Base-by-base conservation (phyloP, 1,284 basidiomycete genomes). In the Apiotrichum domesticum region DNA sequence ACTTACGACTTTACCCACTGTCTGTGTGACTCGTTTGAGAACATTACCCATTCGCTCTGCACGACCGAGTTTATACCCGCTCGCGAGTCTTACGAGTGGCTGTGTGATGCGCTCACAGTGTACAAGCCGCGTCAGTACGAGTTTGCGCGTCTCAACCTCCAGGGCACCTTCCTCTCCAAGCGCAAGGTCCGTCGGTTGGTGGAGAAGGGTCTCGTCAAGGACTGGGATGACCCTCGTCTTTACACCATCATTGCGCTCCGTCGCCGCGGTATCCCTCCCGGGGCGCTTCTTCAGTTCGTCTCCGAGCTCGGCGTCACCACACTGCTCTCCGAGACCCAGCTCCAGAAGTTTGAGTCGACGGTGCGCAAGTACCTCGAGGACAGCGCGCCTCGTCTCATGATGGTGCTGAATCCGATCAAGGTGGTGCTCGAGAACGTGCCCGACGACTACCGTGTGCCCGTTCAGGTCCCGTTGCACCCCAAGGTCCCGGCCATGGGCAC, bases 1-100 rank as follows among this genome's bases (percentile, higher is more conserved):
- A 98, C 95, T 4, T 99, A 99, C 75, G 96, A 99, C 76, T 98
- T 96, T 73, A 98, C 96, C 0, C 96, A 99, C 80, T 98, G 96
- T 78, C 79, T 99, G 56, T 91, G 92, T 61, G 96, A 99, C 84
- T 96, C 92, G 69, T 89, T 99, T 71, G 96, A 99, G 76, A 97
- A 98, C 76, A 98, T 99, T 69, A 92, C 93, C 41, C 96, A 99
- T 80, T 98, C 96, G 3, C 81, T 99, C 15, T 99, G 96, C 74
- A 99, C 96, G 1, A 87, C 85, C 43, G 96, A 99, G 75, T 99
- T 99, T 74, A 87, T 98, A 65, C 85, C 87, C n/a, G 92, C 94
- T 8, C 87, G 96, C 55, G 90, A 94, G 71, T 96, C 93, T 1
- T 98, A 99, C 76, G 96, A 99, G 70, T 99, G 96, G 96, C 83